These are phyloP conservation scores for Debaryomyces singareniensis DNA, from an alignment of 1,139 yeast genomes.

Conservation along the genomic window DNA sequence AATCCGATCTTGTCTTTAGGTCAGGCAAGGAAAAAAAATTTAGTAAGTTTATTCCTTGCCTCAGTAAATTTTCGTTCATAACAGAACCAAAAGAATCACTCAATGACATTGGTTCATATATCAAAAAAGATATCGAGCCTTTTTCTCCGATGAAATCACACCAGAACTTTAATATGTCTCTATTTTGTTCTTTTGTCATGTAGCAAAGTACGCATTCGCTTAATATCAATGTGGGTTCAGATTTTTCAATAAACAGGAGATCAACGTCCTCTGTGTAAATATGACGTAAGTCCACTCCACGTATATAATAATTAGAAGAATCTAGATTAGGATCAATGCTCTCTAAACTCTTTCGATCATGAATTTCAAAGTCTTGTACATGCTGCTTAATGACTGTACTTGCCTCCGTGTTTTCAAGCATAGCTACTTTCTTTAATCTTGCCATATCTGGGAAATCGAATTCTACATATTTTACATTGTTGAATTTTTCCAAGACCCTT, in stretches of 20 bases:
- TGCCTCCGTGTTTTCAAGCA: constrained; percentile 25
- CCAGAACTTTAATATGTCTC: constrained; percentile 42
- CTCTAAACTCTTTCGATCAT: constrained; percentile 18
- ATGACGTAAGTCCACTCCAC: constrained; percentile 50
- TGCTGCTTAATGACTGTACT: constrained; percentile 12
- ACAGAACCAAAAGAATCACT: constrained; percentile 73
- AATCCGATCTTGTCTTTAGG: constrained; percentile 37
- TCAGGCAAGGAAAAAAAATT: constrained; percentile 32
- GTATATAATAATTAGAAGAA: constrained; percentile 44
- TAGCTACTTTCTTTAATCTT: constrained; percentile 52
- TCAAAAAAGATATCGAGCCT: constrained; percentile 33
- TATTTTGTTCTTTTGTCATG: constrained; percentile 52
- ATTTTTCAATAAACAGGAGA: constrained; percentile 19
- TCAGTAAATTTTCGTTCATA: constrained; percentile 68
- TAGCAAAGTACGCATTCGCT: constrained; percentile 93
- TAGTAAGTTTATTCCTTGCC: constrained; percentile 72
- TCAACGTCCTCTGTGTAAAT: constrained; percentile 7
- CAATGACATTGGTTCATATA: constrained; percentile 84
- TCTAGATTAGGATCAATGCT: constrained; percentile 26
- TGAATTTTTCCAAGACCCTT: constrained; percentile 24
- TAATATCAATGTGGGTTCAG: constrained; percentile 61
- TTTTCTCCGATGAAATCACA: constrained; percentile 11
- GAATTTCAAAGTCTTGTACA: constrained; percentile 8
- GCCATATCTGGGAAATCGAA: constrained; percentile 68
- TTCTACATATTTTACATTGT: constrained; percentile 51